A percentile compares a stretch with the other conserved stretches of the same genome.
phyloP scores from a whole-genome alignment of 2,329 filamentous ascomycete species.

The Intubia oerlemansii region DNA sequence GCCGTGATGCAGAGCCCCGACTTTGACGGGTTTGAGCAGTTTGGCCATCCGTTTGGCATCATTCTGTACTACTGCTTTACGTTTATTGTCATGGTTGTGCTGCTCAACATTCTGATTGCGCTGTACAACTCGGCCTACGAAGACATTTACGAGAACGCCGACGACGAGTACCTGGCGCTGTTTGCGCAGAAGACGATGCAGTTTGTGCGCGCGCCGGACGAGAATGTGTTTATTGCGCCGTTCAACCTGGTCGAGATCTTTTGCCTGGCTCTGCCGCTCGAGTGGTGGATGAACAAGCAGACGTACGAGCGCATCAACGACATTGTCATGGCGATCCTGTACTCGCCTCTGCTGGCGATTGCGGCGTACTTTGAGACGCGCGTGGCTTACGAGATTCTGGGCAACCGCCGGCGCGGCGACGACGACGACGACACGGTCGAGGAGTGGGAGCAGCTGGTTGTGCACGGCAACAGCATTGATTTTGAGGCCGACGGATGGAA shows the following conservation, averaged over 20 bases:
- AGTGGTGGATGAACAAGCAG: slow-evolving; percentile 79
- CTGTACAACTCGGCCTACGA: slow-evolving; percentile 94
- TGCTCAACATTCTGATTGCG: slow-evolving; percentile 91
- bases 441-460: slow-evolving; percentile 76
- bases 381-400: slow-evolving; percentile 42
- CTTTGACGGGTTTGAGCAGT: slow-evolving; percentile 71
- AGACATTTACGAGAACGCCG: slow-evolving; percentile 81
- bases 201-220: slow-evolving; percentile 87
- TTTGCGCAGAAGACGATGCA: slow-evolving; percentile 92
- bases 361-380: slow-evolving; percentile 53
- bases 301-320: slow-evolving; percentile 72
- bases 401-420: slow-evolving; percentile 61
- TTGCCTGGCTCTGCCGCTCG: slow-evolving; percentile 54
- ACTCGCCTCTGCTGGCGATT: slow-evolving; percentile 62
- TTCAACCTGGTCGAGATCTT: slow-evolving; percentile 88
- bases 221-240: slow-evolving; percentile 93
- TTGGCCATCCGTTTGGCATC: slow-evolving; percentile 80
- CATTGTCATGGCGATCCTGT: slow-evolving; percentile 45
- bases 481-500: slow-evolving; percentile 73
- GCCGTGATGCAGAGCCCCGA: slow-evolving; percentile 83
- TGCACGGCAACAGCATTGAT: slow-evolving; percentile 54
- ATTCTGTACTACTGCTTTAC: slow-evolving; percentile 96
- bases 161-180: slow-evolving; percentile 86
- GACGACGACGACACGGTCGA: slow-evolving; percentile 75
- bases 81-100: slow-evolving; percentile 69